A percentile compares a stretch with the other conserved stretches of the same genome.
Conservation (phyloP, 1,284 basidiomycete genomes). For the Marasmius sp. region DNA sequence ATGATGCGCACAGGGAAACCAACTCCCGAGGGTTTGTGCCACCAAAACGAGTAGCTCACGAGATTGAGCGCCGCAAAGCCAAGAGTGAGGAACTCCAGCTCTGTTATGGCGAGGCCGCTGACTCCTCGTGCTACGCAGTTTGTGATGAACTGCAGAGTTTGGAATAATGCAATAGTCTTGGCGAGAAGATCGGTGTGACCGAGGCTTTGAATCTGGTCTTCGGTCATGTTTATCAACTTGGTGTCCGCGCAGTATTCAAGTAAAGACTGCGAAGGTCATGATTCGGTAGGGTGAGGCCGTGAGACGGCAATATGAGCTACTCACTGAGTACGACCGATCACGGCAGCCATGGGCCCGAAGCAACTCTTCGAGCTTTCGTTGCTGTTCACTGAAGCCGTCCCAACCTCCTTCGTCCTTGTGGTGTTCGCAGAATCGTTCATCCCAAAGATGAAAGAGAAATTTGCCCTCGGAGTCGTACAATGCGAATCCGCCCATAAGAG, state of each 20-base stretch:
- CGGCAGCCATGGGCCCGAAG: no score
- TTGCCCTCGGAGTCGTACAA: no score
- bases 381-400: neutral
- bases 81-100: no score
- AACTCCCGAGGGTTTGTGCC: no score
- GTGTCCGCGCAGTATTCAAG: neutral
- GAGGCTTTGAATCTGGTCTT: conserved; percentile 27
- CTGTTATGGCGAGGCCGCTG: conserved; percentile 21
- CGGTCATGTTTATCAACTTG: conserved; percentile 5
- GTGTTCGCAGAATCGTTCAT: neutral
- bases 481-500: no score
- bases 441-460: neutral
- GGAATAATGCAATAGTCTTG: conserved; percentile 28
- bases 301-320: no score
- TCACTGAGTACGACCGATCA: neutral
- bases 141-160: conserved; percentile 32
- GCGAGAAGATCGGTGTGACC: conserved; percentile 28
- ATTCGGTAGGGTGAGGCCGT: no score
- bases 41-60: no score
- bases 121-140: conserved; percentile 26
- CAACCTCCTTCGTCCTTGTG: neutral
- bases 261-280: neutral
- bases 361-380: neutral
- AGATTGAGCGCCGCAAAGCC: no score
- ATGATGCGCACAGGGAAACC: no score